A percentile compares a stretch with the other conserved stretches of the same genome.
Evolutionary conservation across 2,329 filamentous ascomycete genomes (phyloP).

Genomic region (Onygenales sp.): DNA sequence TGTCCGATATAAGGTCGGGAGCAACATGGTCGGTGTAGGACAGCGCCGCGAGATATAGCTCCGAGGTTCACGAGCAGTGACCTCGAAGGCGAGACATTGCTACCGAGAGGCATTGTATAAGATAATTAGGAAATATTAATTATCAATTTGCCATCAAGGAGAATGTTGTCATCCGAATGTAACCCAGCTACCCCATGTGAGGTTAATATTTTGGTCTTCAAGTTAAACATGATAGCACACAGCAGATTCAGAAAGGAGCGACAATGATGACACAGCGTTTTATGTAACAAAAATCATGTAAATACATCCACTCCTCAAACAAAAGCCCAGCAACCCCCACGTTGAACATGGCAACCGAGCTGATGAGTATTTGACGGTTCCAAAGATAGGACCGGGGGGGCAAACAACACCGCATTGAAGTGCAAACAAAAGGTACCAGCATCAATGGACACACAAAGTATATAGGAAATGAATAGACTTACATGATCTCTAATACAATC

Average conservation of each 20-base stretch:
- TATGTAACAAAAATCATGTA: too few relatives aligned
- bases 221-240: neutral
- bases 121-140: neutral
- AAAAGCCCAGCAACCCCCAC: too few relatives aligned
- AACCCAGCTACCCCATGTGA: neutral
- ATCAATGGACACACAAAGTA: neutral
- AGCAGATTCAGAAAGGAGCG: too few relatives aligned
- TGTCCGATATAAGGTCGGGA: neutral
- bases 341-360: neutral
- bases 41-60: neutral
- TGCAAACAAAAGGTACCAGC: neutral
- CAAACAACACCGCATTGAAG: neutral
- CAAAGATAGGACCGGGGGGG: too few relatives aligned
- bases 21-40: neutral
- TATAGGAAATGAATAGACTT: neutral
- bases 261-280: too few relatives aligned
- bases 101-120: constrained; percentile 1
- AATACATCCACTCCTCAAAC: too few relatives aligned
- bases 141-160: neutral
- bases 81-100: constrained; percentile 7
- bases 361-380: neutral
- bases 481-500: neutral
- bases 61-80: neutral
- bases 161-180: neutral
- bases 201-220: neutral